Conservation (phyloP, 177 flowering plant species). For the Tripterygium wilfordii region DNA sequence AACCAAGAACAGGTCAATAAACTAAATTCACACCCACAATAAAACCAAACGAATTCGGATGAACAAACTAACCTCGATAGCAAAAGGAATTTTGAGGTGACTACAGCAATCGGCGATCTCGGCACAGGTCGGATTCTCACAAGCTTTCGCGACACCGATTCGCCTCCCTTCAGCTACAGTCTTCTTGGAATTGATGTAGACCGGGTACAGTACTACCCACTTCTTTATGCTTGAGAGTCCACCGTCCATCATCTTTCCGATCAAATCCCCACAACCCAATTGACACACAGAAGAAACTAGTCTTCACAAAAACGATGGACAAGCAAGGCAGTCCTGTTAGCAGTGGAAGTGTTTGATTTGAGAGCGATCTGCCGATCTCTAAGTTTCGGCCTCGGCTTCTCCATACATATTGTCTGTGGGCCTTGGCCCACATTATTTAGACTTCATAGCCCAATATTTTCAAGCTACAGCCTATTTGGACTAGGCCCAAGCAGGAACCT, state of each 20-base stretch:
- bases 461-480: no score
- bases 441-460: no score
- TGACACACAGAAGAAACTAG: no score
- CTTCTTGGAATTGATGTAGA: slow-evolving; percentile 89
- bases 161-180: slow-evolving; percentile 88
- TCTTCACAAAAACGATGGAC: no score
- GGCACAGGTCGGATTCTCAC: slow-evolving; percentile 78
- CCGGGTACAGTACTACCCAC: slow-evolving; percentile 77
- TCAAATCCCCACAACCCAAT: neutral
- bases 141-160: slow-evolving; percentile 55
- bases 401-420: no score
- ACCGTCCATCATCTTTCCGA: slow-evolving; percentile 37
- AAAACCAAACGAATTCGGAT: no score
- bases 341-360: no score
- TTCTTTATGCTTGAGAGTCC: slow-evolving; percentile 54
- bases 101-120: slow-evolving; percentile 81
- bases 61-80: slow-evolving; percentile 88
- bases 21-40: neutral
- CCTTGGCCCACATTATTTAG: no score
- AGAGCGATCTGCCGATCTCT: no score
- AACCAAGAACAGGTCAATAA: neutral
- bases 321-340: no score
- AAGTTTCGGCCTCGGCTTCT: no score
- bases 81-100: slow-evolving; percentile 58
- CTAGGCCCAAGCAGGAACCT: no score